Conservation (phyloP, 2,329 filamentous ascomycete species). For the Penicillium digitatum region DNA sequence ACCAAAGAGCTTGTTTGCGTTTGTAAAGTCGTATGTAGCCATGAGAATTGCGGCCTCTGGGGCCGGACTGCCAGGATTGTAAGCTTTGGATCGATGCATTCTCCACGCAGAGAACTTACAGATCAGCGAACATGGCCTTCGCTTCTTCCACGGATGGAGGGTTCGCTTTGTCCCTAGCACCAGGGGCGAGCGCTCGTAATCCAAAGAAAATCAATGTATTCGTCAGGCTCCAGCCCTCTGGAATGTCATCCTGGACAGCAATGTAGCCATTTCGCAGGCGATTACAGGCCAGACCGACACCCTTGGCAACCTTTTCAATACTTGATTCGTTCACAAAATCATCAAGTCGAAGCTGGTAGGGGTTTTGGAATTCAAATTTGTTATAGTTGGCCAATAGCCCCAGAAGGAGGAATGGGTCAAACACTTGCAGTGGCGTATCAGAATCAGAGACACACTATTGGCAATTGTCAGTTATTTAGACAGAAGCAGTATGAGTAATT, state of each 20-base stretch:
- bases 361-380: conserved; percentile 98
- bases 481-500: conserved; percentile 9
- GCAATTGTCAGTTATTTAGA: background rate
- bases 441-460: conserved; percentile 76
- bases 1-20: conserved; percentile 93
- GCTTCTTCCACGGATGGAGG: conserved; percentile 72
- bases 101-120: conserved; percentile 50
- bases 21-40: conserved; percentile 85
- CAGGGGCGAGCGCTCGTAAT: conserved; percentile 68
- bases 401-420: conserved; percentile 75
- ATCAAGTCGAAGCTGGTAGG: conserved; percentile 84
- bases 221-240: conserved; percentile 81
- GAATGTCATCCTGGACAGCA: conserved; percentile 81
- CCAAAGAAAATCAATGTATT: conserved; percentile 81
- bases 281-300: conserved; percentile 69
- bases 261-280: conserved; percentile 71
- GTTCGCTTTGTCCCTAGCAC: conserved; percentile 56
- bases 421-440: conserved; percentile 58
- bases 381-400: conserved; percentile 95
- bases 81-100: conserved; percentile 21
- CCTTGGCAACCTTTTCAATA: conserved; percentile 75
- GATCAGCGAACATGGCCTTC: conserved; percentile 71
- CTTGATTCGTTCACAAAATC: conserved; percentile 91
- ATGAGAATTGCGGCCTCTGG: conserved; percentile 75
- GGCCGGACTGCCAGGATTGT: conserved; percentile 59